Evolutionary conservation across 2,329 filamentous ascomycete genomes (phyloP).

Genomic region (Cladophialophora psammophila): DNA sequence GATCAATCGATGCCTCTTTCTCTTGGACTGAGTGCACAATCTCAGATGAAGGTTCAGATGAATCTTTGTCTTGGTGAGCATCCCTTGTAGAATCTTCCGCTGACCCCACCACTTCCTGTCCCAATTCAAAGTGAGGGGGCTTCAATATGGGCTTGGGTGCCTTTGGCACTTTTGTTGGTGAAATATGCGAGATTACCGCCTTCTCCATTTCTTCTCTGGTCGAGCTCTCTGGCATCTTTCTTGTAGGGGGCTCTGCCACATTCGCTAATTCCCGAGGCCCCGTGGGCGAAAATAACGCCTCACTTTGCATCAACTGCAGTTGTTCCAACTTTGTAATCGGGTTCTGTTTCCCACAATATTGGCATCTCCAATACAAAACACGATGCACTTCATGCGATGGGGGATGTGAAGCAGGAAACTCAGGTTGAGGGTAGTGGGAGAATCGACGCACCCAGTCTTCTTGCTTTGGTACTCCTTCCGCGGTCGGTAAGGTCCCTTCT

Average conservation of each 20-base stretch:
- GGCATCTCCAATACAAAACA: constrained; percentile 44
- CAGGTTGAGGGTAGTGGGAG: constrained; percentile 43
- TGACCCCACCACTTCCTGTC: constrained; percentile 14
- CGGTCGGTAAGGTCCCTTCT: constrained; percentile 70
- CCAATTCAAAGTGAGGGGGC: constrained; percentile 38
- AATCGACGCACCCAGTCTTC: constrained; percentile 87
- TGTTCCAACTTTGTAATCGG: constrained; percentile 73
- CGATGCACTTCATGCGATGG: constrained; percentile 34
- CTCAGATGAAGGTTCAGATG: background rate
- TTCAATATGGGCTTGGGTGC: constrained; percentile 40
- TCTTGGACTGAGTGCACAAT: background rate
- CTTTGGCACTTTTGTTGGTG: constrained; percentile 31
- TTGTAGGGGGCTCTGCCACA: constrained; percentile 36
- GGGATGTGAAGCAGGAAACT: constrained; percentile 35
- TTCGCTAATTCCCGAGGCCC: constrained; percentile 28
- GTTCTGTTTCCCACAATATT: constrained; percentile 64
- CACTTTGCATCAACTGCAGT: constrained; percentile 71
- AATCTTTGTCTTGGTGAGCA: background rate
- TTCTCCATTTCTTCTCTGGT: constrained; percentile 36
- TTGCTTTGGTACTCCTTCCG: constrained; percentile 85
- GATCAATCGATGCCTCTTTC: constrained; percentile 3
- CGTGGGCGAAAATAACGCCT: constrained; percentile 58
- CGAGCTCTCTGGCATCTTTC: constrained; percentile 41
- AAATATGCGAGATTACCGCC: constrained; percentile 29
- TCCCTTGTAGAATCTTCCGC: background rate